Percentiles rank a stretch among this genome's conserved stretches.
Conservation (phyloP, 495 filamentous ascomycete genomes). For the Penicillium bovifimosum region DNA sequence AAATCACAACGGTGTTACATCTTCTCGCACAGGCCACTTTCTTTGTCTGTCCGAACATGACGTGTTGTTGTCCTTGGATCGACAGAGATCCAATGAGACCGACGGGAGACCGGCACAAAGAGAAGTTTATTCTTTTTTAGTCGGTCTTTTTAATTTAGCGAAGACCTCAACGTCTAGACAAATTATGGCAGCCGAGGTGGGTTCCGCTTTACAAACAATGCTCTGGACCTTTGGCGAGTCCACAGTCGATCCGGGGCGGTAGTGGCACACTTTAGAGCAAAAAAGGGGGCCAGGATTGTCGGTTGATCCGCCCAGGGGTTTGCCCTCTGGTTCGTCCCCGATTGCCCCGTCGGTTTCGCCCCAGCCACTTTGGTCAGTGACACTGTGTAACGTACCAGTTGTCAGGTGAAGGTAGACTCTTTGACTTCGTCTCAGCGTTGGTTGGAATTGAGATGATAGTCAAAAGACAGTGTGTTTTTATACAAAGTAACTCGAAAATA, state of each 20-base stretch:
- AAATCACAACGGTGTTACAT: slow-evolving; percentile 4
- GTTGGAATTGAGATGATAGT: background rate
- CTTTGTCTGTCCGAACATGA: background rate
- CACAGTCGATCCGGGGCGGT: slow-evolving; percentile 27
- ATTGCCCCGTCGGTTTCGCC: background rate
- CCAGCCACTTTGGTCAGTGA: background rate
- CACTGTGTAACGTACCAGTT: background rate
- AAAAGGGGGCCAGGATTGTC: slow-evolving; percentile 20
- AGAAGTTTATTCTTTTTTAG: background rate
- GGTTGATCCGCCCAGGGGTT: slow-evolving; percentile 39
- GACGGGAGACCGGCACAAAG: slow-evolving; percentile 5
- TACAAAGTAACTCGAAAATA: background rate
- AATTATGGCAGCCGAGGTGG: background rate
- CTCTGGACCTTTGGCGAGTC: slow-evolving; percentile 1
- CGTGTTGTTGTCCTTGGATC: background rate
- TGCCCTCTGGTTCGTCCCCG: slow-evolving; percentile 5
- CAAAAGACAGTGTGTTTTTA: background rate
- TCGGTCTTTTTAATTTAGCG: background rate
- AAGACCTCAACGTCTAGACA: background rate
- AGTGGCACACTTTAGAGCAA: slow-evolving; percentile 24
- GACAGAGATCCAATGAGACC: slow-evolving; percentile 1
- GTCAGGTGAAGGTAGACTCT: background rate
- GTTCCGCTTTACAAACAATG: background rate
- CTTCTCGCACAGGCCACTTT: slow-evolving; percentile 1
- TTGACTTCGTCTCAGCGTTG: background rate